phyloP scores from a whole-genome alignment of 2,329 filamentous ascomycete genomes.

The Metarhizium robertsii region DNA sequence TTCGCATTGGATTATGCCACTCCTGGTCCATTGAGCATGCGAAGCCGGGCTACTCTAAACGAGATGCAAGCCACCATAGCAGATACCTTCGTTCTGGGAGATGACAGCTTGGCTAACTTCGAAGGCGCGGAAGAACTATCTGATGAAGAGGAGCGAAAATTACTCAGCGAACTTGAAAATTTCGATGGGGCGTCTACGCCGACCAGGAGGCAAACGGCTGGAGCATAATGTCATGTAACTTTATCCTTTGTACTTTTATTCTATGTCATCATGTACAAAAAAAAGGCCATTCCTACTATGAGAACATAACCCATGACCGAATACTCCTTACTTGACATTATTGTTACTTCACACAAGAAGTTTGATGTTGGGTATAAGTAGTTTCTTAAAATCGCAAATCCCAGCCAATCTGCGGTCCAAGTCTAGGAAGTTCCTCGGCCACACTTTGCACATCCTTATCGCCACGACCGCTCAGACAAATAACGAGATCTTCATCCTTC shows the following conservation, averaged over 20 bases:
- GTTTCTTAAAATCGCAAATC: slow-evolving; percentile 49
- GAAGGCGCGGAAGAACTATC: slow-evolving; percentile 30
- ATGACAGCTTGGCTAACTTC: slow-evolving; percentile 27
- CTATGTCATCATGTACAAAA: background rate
- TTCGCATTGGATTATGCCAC: slow-evolving; percentile 33
- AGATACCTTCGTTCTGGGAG: slow-evolving; percentile 38
- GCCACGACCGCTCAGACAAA: slow-evolving; percentile 85
- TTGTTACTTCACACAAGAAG: background rate
- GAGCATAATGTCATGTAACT: background rate
- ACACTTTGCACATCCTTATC: slow-evolving; percentile 99
- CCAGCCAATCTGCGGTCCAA: slow-evolving; percentile 83
- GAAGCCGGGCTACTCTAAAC: slow-evolving; percentile 27
- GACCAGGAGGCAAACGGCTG: slow-evolving; percentile 2
- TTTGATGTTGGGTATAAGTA: slow-evolving; percentile 2
- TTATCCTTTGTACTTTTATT: background rate
- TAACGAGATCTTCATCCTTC: slow-evolving; percentile 82
- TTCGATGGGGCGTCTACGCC: slow-evolving; percentile 12
- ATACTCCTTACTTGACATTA: background rate
- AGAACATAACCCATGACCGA: background rate
- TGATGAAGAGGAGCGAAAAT: slow-evolving; percentile 25
- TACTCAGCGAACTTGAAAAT: slow-evolving; percentile 24
- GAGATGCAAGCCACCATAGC: slow-evolving; percentile 29
- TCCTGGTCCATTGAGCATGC: slow-evolving; percentile 26
- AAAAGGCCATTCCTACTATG: background rate
- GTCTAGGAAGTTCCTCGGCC: slow-evolving; percentile 79